Conservation (phyloP, 176 grass and related monocot genomes). For the Pontederia crassipes region DNA sequence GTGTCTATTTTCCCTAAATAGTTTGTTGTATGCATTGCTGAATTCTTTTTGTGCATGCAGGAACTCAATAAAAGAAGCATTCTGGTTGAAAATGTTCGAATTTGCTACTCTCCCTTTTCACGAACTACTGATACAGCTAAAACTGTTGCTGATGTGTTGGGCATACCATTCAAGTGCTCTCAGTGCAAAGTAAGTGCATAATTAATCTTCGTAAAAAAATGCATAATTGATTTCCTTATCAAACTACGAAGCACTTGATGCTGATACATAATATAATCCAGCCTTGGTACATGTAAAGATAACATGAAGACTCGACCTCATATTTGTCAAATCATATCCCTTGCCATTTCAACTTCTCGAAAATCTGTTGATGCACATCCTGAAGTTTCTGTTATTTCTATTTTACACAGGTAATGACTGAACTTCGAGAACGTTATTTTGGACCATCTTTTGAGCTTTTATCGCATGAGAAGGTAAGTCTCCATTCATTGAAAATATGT, state of each 20-base stretch:
- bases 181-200: constrained; percentile 39
- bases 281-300: background rate
- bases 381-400: too few species aligned
- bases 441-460: constrained; percentile 68
- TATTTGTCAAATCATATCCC: background rate
- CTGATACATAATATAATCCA: too few species aligned
- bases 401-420: constrained; percentile 31
- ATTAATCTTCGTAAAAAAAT: too few species aligned
- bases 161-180: constrained; percentile 45
- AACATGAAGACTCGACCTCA: background rate
- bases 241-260: too few species aligned
- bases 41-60: constrained; percentile 15
- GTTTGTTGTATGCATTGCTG: background rate
- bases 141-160: constrained; percentile 47
- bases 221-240: too few species aligned
- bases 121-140: constrained; percentile 67
- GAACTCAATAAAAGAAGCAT: constrained; percentile 47
- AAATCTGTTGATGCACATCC: background rate
- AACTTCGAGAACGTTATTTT: constrained; percentile 76
- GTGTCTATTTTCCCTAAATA: background rate
- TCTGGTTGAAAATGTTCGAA: constrained; percentile 37
- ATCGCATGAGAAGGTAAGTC: constrained; percentile 65
- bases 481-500: background rate
- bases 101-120: constrained; percentile 67
- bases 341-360: too few species aligned